Base-by-base conservation (phyloP, 177 flowering plant genomes). In the Telopea speciosissima region DNA sequence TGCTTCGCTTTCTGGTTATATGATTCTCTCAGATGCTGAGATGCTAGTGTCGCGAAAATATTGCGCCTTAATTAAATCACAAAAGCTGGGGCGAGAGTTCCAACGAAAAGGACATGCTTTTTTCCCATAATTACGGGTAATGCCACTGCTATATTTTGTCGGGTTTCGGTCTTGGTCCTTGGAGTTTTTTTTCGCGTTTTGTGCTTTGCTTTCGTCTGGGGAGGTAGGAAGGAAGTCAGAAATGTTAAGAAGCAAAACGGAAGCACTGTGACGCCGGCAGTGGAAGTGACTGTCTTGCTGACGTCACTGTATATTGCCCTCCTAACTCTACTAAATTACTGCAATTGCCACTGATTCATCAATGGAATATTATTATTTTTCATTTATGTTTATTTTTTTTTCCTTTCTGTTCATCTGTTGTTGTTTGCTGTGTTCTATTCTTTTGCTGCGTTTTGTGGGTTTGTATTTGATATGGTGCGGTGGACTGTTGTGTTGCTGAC, bases 231-330 rank as follows among this genome's bases (percentile, higher is more conserved):
- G 31, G 31, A 28, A 28, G 4, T 28, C 31, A 28, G 31, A 28
- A 28, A 28, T 28, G 31, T 28, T 28, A 28, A 4, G 0, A 28
- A 2, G 31, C 2, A 28, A 28, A 28, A 28, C 3, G 31, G 4
- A 3, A 58, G n/a, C 11, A 25, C 49, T 52, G 70, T 67, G 65
- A 16, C 45, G 63, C 68, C 67, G 62, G n/a, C 72, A 81, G 86
- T 83, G 86, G 72, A 73, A 67, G 73, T 75, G 69, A 78, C 77
- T 73, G 72, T 79, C 75, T 22, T n/a, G 66, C 24, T 81, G 80
- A 78, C 82, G 86, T 83, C 68, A 75, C 4, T 11, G 25, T 21
- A 33, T 8, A 62, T 65, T 76, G 68, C 76, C 82, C 79, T 70
- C 40, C 14, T 24, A 52, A 60, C 74, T 45, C 1, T 0, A 12